Base-by-base conservation (phyloP, 768 basidiomycete genomes). In the Dentipellis sp. region DNA sequence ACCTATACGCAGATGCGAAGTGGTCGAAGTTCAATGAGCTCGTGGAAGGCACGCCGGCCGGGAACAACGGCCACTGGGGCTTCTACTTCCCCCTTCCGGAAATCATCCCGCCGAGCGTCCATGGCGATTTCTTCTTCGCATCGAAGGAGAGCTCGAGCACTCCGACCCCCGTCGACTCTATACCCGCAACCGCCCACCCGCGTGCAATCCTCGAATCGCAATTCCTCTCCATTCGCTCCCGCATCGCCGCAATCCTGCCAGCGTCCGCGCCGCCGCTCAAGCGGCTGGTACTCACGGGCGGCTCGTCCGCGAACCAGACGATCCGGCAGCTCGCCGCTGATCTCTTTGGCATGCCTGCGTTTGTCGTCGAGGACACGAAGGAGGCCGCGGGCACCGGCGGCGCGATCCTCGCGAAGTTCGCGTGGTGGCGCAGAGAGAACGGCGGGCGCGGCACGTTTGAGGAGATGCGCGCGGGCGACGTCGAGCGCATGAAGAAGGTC, bases 31-130 rank as follows among this genome's bases (percentile, higher is more conserved):
- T 87, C 74, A 91, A 91, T 68, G 67, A 78, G 54, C 72, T 83
- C 19, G 78, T 91, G 10, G 76, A 80, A 56, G 62, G 65, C 21
- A 75, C 77, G 0, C 72, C 79, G 1, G 69, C 78, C 0, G 85
- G 86, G 3, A 84, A 82, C 66, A 69, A 76, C 60, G 84, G 83
- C 1, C 69, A 75, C 58, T 69, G 83, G 59, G 88, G 86, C 2
- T 80, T 91, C 65, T 92, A 90, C 73, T 94, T 90, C 71, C 84
- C 85, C 1, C 76, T 90, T 23, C 86, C 82, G 12, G 92, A 94
- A 70, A 94, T 94, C 68, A 92, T 94, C 56, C 91, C 92, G 2
- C 81, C 83, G 16, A 80, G 79, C 55, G 84, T 90, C 7, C 67
- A 77, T 8, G 91, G 92, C n/a, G 77, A 83, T 57, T 83, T 80